Conservation (phyloP, 1,139 yeast species). For the Tardiomyces blankii region DNA sequence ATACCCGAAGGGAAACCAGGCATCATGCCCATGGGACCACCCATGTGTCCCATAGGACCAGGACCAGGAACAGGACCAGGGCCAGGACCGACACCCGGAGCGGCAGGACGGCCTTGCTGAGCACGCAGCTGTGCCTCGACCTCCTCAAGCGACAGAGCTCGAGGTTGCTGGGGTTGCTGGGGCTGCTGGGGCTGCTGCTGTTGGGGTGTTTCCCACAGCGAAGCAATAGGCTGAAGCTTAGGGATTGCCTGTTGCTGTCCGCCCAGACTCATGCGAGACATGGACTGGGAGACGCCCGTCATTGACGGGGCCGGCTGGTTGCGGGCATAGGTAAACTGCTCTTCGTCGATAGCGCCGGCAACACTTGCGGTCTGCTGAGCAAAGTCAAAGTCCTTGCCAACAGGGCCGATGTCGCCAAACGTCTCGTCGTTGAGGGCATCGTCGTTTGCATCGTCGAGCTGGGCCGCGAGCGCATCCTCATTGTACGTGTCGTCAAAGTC, state of each 20-base stretch:
- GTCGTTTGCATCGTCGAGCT: slow-evolving; percentile 48
- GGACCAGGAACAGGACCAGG: background rate
- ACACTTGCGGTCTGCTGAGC: slow-evolving; percentile 35
- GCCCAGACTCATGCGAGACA: background rate
- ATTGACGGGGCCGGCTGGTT: slow-evolving; percentile 5
- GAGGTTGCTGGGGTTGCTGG: slow-evolving; percentile 13
- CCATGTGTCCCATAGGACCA: background rate
- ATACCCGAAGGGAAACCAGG: background rate
- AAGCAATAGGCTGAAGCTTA: slow-evolving; percentile 50
- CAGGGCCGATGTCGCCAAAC: slow-evolving; percentile 48
- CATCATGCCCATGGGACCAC: background rate
- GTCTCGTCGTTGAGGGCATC: slow-evolving; percentile 85
- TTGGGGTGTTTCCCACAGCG: slow-evolving; percentile 41
- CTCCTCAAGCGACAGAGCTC: slow-evolving; percentile 56
- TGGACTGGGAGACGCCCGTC: background rate
- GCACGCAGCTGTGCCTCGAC: slow-evolving; percentile 61
- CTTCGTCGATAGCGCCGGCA: slow-evolving; percentile 26
- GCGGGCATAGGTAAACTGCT: slow-evolving; percentile 20
- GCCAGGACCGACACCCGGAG: background rate
- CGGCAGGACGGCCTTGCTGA: slow-evolving; percentile 16
- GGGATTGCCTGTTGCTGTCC: slow-evolving; percentile 22
- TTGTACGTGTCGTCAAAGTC: slow-evolving; percentile 83
- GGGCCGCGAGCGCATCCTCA: slow-evolving; percentile 56
- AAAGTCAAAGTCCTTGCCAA: slow-evolving; percentile 66
- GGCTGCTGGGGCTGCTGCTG: slow-evolving; percentile 13